phyloP scores from a whole-genome alignment of 73 alveolate genomes.

The Stentor roeselii region DNA sequence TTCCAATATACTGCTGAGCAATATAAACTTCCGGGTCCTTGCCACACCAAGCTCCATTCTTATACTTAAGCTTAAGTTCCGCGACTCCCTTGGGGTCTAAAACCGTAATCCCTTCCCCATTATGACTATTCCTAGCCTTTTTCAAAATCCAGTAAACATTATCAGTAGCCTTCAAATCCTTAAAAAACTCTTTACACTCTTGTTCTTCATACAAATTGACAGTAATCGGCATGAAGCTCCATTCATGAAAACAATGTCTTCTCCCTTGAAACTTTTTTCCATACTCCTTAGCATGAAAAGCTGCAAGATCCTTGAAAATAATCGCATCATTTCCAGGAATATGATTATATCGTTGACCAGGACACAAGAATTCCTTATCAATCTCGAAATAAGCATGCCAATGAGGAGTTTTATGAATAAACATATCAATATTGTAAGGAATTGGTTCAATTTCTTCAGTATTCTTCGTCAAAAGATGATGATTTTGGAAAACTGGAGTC shows the following conservation, averaged over 20 bases:
- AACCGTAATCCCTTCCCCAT: constrained; percentile 24
- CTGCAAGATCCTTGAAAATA: constrained; percentile 18
- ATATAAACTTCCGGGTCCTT: constrained; percentile 60
- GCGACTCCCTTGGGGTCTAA: not conserved
- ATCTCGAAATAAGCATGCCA: constrained; percentile 15
- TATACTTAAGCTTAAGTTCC: not conserved
- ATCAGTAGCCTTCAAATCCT: not conserved
- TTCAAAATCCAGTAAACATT: not conserved
- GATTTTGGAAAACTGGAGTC: not conserved
- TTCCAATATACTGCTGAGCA: constrained; percentile 61
- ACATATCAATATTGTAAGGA: constrained; percentile 13
- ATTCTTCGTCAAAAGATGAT: not conserved
- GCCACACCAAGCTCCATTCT: constrained; percentile 33
- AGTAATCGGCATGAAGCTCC: constrained; percentile 23
- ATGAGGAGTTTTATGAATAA: not conserved
- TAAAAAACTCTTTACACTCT: constrained; percentile 14
- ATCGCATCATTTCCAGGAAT: constrained; percentile 27
- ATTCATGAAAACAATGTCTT: constrained; percentile 20
- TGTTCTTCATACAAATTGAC: not conserved
- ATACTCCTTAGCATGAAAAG: not conserved
- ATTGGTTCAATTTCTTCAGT: not conserved
- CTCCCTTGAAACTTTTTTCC: constrained; percentile 13
- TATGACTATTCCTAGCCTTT: constrained; percentile 10
- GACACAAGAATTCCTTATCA: constrained; percentile 12
- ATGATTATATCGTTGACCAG: constrained; percentile 15